phyloP scores from a whole-genome alignment of 2,329 filamentous ascomycete species.

The Cladosporium sp. region DNA sequence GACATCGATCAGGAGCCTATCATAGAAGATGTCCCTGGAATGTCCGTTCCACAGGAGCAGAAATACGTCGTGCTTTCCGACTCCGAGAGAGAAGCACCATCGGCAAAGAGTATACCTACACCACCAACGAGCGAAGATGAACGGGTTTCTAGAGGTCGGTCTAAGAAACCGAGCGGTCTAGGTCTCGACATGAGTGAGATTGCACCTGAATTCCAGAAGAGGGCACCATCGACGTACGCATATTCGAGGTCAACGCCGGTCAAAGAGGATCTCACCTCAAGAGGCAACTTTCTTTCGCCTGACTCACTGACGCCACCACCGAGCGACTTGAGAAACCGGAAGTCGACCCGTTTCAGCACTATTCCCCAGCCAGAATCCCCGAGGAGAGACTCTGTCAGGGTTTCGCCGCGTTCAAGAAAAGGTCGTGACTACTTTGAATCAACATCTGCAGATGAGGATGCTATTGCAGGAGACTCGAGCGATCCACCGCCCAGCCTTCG shows the following conservation, averaged over 20 bases:
- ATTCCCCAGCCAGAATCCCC: conserved; percentile 20
- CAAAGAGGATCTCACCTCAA: conserved; percentile 30
- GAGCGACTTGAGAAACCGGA: conserved; percentile 8
- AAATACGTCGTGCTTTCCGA: conserved; percentile 57
- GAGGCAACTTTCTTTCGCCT: conserved; percentile 45
- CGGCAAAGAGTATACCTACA: conserved; percentile 24
- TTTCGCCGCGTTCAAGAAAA: conserved; percentile 19
- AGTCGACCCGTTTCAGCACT: conserved; percentile 7
- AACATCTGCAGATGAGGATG: conserved; percentile 18
- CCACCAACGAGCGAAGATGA: conserved; percentile 38
- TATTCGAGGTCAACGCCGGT: conserved; percentile 37
- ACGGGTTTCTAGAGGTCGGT: conserved; percentile 21
- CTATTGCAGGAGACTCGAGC: conserved; percentile 21
- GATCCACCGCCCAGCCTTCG: not conserved
- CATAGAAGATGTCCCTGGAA: conserved; percentile 53
- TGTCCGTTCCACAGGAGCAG: conserved; percentile 44
- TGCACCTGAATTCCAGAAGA: conserved; percentile 37
- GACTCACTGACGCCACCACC: conserved; percentile 42
- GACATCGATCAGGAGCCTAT: conserved; percentile 65
- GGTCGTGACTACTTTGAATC: conserved; percentile 25
- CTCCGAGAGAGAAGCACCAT: conserved; percentile 14
- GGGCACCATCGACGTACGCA: conserved; percentile 44
- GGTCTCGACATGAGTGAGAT: conserved; percentile 33
- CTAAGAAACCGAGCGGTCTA: conserved; percentile 26
- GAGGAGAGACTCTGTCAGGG: conserved; percentile 22